A percentile compares a stretch with the other conserved stretches of the same genome.
phyloP scores from a whole-genome alignment of 805 yeast species.

The Cyberlindnera nakhonratchasimensis region DNA sequence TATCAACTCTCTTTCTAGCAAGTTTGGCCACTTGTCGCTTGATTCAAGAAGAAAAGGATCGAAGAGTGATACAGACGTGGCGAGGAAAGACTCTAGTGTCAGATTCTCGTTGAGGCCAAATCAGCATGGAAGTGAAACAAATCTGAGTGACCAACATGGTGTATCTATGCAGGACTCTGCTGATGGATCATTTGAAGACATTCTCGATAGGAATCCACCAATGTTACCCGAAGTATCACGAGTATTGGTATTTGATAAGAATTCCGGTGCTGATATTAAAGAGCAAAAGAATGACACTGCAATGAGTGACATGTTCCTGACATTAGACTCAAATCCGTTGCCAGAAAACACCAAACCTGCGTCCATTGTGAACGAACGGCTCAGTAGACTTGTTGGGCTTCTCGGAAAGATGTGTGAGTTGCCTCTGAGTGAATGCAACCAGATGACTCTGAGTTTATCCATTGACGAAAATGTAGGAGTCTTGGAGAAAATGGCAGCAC shows the following conservation, averaged over 20 bases:
- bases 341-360: neutral
- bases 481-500: constrained; percentile 1
- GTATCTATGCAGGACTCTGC: constrained; percentile 8
- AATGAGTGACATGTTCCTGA: too few relatives aligned
- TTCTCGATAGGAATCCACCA: constrained; percentile 25
- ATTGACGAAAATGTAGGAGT: constrained; percentile 1
- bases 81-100: neutral
- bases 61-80: neutral
- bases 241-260: neutral
- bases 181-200: constrained; percentile 26
- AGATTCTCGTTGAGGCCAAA: constrained; percentile 10
- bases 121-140: neutral
- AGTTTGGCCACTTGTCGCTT: constrained; percentile 9
- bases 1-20: constrained; percentile 11
- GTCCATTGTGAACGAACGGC: constrained; percentile 3
- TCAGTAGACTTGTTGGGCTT: constrained; percentile 1
- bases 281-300: too few relatives aligned
- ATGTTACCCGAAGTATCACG: constrained; percentile 11
- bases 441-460: neutral
- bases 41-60: neutral
- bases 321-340: too few relatives aligned
- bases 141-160: neutral
- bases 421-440: neutral
- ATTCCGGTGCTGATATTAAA: too few relatives aligned
- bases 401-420: constrained; percentile 1